Base-by-base conservation (phyloP, 2,329 filamentous ascomycete species). In the Aspergillus sergii region DNA sequence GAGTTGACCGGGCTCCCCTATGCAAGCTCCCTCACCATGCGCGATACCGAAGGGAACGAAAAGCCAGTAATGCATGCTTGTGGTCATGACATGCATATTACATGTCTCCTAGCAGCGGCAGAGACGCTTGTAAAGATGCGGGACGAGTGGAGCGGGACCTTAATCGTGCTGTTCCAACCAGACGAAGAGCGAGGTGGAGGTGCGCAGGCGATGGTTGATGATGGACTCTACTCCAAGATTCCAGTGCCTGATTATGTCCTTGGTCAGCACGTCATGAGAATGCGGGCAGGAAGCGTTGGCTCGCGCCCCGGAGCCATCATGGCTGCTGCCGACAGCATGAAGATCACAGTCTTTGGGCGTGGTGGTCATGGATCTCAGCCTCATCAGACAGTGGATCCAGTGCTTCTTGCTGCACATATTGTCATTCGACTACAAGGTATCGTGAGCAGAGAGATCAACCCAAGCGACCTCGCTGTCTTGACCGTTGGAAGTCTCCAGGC, bases 131-230 rank as follows among this genome's bases (percentile, higher is more conserved):
- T 81, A 1, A 74, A 73, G 0, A 72, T 77, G 0, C 79, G 74
- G n/a, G 68, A 80, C 0, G 36, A 65, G 0, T 92, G 89, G 89
- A 78, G 73, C 11, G 89, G 89, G 0, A 91, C 87, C 0, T 68
- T 91, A 23, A 76, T 92, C 6, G 73, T 89, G 8, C 74, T 87
- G 3, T 92, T 91, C 72, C 90, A 92, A 69, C 89, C 89, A 0
- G 84, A 85, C 1, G 89, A 91, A 72, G 89, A 92, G 73, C 80
- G 84, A 1, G 87, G 84, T 0, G 82, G 79, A 0, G 89, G 89
- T 0, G 89, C 89, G 0, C 83, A 84, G 73, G 77, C 86, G 28
- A 89, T 89, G 87, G 79, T 89, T 3, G 82, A 85, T 48, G 86
- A 86, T 68, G 86, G 86, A 0, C 75, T 88, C 50, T 88, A 76